Evolutionary conservation across 169 alveolate species (phyloP).

Genomic region (Plasmodium sp.): DNA sequence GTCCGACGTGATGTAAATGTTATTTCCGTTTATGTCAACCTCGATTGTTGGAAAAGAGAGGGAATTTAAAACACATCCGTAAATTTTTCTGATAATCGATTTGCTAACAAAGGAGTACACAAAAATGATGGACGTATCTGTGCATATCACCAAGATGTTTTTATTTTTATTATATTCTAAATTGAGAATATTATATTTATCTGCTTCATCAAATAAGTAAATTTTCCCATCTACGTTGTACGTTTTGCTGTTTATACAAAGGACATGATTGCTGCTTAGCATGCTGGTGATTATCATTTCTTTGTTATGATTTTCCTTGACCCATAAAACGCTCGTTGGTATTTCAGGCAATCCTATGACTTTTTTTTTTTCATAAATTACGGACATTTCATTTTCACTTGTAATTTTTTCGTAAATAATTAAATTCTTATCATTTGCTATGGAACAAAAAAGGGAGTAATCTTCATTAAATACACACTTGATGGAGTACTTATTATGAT

Average conservation of each 20-base stretch:
- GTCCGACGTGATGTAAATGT: slow-evolving; percentile 60
- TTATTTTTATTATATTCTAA: slow-evolving; percentile 48
- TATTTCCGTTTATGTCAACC: slow-evolving; percentile 52
- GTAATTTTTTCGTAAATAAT: slow-evolving; percentile 60
- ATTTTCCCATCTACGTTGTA: slow-evolving; percentile 33
- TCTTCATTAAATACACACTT: slow-evolving; percentile 56
- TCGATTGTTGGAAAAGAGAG: slow-evolving; percentile 67
- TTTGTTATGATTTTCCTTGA: slow-evolving; percentile 11
- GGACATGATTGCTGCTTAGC: slow-evolving; percentile 43
- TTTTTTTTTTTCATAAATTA: slow-evolving; percentile 56
- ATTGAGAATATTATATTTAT: slow-evolving; percentile 49
- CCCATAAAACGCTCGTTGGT: slow-evolving; percentile 61
- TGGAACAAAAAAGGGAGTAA: slow-evolving; percentile 49
- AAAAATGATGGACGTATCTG: slow-evolving; percentile 65
- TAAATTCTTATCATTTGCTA: slow-evolving; percentile 71
- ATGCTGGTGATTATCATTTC: slow-evolving; percentile 35
- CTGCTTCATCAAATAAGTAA: slow-evolving; percentile 19
- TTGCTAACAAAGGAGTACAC: slow-evolving; percentile 53
- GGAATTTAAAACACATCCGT: slow-evolving; percentile 69
- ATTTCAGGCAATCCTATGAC: slow-evolving; percentile 57
- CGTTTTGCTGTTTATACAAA: slow-evolving; percentile 41
- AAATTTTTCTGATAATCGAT: slow-evolving; percentile 38
- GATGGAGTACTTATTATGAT: slow-evolving; percentile 52
- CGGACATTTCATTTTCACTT: neutral
- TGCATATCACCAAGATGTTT: slow-evolving; percentile 58